Conservation (phyloP, 805 yeast species). For the Barnettozyma populi region DNA sequence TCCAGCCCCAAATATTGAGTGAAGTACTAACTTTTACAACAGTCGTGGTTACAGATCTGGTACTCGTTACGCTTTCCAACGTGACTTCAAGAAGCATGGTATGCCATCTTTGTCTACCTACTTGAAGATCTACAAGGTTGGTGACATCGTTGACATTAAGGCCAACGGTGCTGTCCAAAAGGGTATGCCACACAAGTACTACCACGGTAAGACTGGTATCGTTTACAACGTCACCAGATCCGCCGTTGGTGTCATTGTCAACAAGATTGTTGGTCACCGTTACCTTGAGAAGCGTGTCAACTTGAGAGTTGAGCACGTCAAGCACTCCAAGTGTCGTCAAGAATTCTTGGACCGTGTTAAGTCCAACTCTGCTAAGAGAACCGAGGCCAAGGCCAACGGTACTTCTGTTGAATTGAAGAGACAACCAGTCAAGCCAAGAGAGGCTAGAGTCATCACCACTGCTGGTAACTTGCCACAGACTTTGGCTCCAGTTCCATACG, state of each 20-base stretch:
- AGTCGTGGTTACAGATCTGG: conserved; percentile 99
- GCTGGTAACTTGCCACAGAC: conserved; percentile 87
- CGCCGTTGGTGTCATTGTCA: conserved; percentile 95
- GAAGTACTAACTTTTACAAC: conserved; percentile 13
- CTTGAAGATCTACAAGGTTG: conserved; percentile 97
- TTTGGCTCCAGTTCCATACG: conserved; percentile 98
- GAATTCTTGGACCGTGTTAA: conserved; percentile 99
- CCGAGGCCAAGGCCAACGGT: conserved; percentile 94
- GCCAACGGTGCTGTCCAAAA: conserved; percentile 99
- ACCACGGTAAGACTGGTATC: conserved; percentile 99
- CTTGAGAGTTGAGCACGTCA: conserved; percentile 97
- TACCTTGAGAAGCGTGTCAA: conserved; percentile 98
- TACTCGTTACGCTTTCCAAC: conserved; percentile 99
- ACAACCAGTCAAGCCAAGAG: conserved; percentile 98
- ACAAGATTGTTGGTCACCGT: conserved; percentile 99
- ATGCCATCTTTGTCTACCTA: conserved; percentile 89
- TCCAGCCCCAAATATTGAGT: not conserved
- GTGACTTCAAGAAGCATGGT: conserved; percentile 98
- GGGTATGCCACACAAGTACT: conserved; percentile 99
- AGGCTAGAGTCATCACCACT: conserved; percentile 77
- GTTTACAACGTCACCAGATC: conserved; percentile 98
- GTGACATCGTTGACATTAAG: conserved; percentile 99
- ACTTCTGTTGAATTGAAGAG: conserved; percentile 90
- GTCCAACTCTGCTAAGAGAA: conserved; percentile 88
- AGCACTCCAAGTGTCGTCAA: conserved; percentile 99